Evolutionary conservation across 345 rosid genomes (phyloP), one percentile per base, ranked within the genome.

Genomic region (Salix udensis): DNA sequence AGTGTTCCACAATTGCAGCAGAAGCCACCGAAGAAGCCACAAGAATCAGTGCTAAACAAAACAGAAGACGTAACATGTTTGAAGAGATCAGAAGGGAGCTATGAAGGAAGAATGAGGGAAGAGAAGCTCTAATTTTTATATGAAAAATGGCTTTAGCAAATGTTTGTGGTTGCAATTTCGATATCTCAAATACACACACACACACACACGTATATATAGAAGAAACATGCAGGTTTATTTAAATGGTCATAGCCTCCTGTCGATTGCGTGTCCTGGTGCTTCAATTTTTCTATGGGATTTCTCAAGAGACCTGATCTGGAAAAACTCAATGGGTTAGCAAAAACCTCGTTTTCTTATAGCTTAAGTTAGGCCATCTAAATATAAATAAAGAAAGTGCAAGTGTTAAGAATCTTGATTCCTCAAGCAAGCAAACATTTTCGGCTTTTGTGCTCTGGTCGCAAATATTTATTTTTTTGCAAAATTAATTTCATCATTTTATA

Each of bases 1-100:
- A 78, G 79, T 92, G 94, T 66, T 94, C 93, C 19, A 94, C 93
- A 40, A 86, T 82, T 34, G 87, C 90, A 13, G 88, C 91, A 23
- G 92, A 89, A 75, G 94, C 91, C 69, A 82, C 11, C 3, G 92
- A 71, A 70, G 89, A 87, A 53, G 79, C 82, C 0, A 88, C 28
- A 53, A 90, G 75, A 66, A 84, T 67, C 23, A 82, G 76, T 76
- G 83, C 77, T 53, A 85, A 68, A 82, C 79, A 78, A 73, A 85
- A 74, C 73, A 55, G 76, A 78, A 69, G 67, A 44, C 85, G 77
- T 2, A 70, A 78, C 96, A 89, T 87, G 42, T 68, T 50, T 42
- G 58, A 36, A 21, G 58, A 3, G 26, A 67, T 30, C 28, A 26
- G 50, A 12, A 60, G 53, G 46, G 70, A 3, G 39, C 9, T 9